phyloP scores from a whole-genome alignment of 2,329 filamentous ascomycete genomes.

The Periconia sp. region DNA sequence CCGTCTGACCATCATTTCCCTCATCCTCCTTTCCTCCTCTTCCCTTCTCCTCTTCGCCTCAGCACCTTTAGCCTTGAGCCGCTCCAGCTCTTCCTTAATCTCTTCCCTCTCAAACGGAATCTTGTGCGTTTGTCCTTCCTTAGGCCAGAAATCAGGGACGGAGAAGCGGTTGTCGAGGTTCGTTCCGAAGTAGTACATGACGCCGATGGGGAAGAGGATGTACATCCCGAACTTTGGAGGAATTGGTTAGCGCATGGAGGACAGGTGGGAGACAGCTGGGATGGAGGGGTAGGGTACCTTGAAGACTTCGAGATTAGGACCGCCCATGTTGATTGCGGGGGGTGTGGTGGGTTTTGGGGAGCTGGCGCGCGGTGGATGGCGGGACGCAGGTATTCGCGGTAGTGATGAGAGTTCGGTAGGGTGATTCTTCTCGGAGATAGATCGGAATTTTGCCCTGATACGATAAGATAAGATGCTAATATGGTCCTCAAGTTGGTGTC shows the following conservation, averaged over 20 bases:
- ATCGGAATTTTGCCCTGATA: conserved; percentile 8
- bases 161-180: conserved; percentile 87
- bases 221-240: conserved; percentile 91
- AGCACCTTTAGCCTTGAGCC: conserved; percentile 60
- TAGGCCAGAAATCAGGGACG: conserved; percentile 93
- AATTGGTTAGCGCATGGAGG: conserved; percentile 6
- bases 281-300: conserved; percentile 65
- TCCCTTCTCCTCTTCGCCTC: conserved; percentile 51
- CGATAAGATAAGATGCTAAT: too few relatives aligned
- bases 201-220: conserved; percentile 96
- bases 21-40: conserved; percentile 32
- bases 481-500: too few relatives aligned
- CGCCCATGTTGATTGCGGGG: conserved; percentile 61
- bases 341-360: conserved; percentile 26
- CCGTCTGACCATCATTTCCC: conserved; percentile 18
- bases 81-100: conserved; percentile 77
- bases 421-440: conserved; percentile 21
- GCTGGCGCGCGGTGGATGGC: conserved; percentile 1
- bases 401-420: conserved; percentile 14
- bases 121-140: conserved; percentile 72
- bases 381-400: conserved; percentile 5
- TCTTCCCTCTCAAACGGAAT: conserved; percentile 78
- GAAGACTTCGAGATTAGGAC: conserved; percentile 90
- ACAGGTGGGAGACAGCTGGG: conserved; percentile 2
- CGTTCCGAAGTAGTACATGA: conserved; percentile 99